Evolutionary conservation across 371 early-diverging fungal genomes (phyloP), one percentile per base, ranked within the genome.

Genomic region (Actinomortierella wolfii): DNA sequence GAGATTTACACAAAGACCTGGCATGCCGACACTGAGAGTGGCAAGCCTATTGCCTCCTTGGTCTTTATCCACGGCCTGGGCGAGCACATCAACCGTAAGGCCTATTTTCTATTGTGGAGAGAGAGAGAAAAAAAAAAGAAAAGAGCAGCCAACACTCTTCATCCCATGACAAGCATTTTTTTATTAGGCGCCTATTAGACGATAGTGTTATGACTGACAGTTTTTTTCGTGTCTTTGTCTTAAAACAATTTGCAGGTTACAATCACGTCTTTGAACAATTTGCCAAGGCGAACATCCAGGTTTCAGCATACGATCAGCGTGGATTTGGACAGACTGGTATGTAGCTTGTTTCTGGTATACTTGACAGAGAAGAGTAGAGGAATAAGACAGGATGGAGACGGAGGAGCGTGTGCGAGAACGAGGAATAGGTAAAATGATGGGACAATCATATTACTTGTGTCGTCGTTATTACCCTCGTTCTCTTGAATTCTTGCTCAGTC

Each of bases 31-130:
- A n/a, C n/a, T n/a, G n/a, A n/a, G n/a, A n/a, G n/a, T n/a, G 73
- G 66, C 21, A 45, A 48, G 0, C 67, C 67, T n/a, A 43, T 69
- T 14, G 77, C 77, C 1, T 56, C 64, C 11, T 29, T 69, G 29
- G 83, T 86, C 25, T 73, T 89, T 65, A 61, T 88, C 54, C 90
- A 89, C 58, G 90, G 90, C 43, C 83, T 89, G 53, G 88, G 87
- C 43, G 90, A 89, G 52, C 86, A 89, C 56, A 63, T 79, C 61
- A 77, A 58, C n/a, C 83, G 90, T 61, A 73, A 5, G 66, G 11
- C 34, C 34, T 6, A 6, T 4, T 34, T 34, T 34, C 34, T n/a
- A n/a, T n/a, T n/a, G n/a, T n/a, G n/a, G n/a, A n/a, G n/a, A n/a
- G n/a, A n/a, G n/a, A n/a, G n/a, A n/a, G n/a, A n/a, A n/a, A n/a